Conservation (phyloP, 345 rosid genomes). For the Eucalyptus regnans region DNA sequence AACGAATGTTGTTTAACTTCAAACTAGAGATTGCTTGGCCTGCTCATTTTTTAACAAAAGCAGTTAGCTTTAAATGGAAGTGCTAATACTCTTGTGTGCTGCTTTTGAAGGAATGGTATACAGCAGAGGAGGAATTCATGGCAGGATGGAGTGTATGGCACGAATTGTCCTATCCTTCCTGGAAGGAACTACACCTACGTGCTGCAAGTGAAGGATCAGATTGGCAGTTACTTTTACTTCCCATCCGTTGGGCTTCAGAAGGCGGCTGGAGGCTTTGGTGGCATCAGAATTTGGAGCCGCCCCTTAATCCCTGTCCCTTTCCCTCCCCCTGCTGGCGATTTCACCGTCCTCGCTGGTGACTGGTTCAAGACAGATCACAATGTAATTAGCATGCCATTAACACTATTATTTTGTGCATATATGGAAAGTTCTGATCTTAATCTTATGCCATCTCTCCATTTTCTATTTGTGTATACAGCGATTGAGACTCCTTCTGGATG, state of each 20-base stretch:
- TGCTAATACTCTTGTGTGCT: not conserved
- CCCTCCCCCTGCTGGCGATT: slow-evolving; percentile 60
- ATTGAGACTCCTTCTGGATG: slow-evolving; percentile 35
- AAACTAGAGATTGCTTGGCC: not conserved
- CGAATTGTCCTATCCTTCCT: slow-evolving; percentile 86
- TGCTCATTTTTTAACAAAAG: not conserved
- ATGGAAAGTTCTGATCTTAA: not conserved
- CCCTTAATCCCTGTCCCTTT: slow-evolving; percentile 84
- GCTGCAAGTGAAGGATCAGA: slow-evolving; percentile 87
- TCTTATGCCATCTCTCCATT: not conserved
- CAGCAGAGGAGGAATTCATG: slow-evolving; percentile 87
- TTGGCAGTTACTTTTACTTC: slow-evolving; percentile 82
- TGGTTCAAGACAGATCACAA: slow-evolving; percentile 79
- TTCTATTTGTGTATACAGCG: not conserved
- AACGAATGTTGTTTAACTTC: not conserved
- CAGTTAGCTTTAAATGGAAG: not conserved
- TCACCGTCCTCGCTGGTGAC: slow-evolving; percentile 70
- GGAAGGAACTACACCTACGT: slow-evolving; percentile 74
- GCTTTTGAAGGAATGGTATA: slow-evolving; percentile 57
- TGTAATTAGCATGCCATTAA: slow-evolving; percentile 7
- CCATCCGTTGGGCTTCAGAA: slow-evolving; percentile 85
- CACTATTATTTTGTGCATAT: not conserved
- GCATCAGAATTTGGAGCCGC: slow-evolving; percentile 77
- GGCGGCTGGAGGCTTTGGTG: slow-evolving; percentile 90
- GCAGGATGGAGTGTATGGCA: slow-evolving; percentile 82